Evolutionary conservation across 495 filamentous ascomycete species (phyloP).

Genomic region (Neurospora tetraspora): DNA sequence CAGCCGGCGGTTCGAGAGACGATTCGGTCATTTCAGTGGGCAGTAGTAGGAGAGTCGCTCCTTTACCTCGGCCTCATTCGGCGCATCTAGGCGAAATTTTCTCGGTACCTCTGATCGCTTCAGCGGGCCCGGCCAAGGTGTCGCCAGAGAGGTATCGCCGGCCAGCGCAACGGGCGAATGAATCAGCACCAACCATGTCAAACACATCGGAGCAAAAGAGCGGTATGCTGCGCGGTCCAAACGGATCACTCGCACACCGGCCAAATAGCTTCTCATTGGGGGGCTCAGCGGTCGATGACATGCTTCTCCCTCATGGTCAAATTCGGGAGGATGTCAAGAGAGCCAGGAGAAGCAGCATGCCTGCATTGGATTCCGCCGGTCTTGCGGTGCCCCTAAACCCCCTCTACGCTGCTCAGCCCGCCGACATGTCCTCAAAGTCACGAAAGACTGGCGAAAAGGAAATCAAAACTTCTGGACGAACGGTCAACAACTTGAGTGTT

Average conservation of each 20-base stretch:
- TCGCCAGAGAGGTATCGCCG: slow-evolving; percentile 48
- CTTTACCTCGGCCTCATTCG: slow-evolving; percentile 24
- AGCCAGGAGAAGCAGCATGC: slow-evolving; percentile 74
- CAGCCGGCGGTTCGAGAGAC: slow-evolving; percentile 16
- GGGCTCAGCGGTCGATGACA: slow-evolving; percentile 41
- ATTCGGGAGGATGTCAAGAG: slow-evolving; percentile 58
- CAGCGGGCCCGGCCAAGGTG: slow-evolving; percentile 28
- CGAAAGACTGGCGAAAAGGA: slow-evolving; percentile 29
- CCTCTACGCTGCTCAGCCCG: slow-evolving; percentile 28
- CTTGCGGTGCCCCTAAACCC: slow-evolving; percentile 34
- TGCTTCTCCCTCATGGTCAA: slow-evolving; percentile 35
- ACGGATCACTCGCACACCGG: slow-evolving; percentile 19
- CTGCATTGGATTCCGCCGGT: slow-evolving; percentile 60
- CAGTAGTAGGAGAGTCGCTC: slow-evolving; percentile 14
- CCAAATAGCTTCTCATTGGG: slow-evolving; percentile 35
- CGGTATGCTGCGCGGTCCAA: slow-evolving; percentile 17
- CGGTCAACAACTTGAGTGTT: slow-evolving; percentile 8
- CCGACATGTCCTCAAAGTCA: not conserved
- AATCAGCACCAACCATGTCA: slow-evolving; percentile 19
- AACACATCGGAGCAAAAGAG: slow-evolving; percentile 19
- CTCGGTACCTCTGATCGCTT: slow-evolving; percentile 26
- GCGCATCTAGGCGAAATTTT: slow-evolving; percentile 19
- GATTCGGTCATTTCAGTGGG: slow-evolving; percentile 21
- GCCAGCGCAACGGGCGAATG: slow-evolving; percentile 31
- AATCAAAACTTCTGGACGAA: slow-evolving; percentile 18